Evolutionary conservation across 139 green algal genomes (phyloP), one percentile per base, ranked within the genome.

Genomic region (Chlorella vulgaris): DNA sequence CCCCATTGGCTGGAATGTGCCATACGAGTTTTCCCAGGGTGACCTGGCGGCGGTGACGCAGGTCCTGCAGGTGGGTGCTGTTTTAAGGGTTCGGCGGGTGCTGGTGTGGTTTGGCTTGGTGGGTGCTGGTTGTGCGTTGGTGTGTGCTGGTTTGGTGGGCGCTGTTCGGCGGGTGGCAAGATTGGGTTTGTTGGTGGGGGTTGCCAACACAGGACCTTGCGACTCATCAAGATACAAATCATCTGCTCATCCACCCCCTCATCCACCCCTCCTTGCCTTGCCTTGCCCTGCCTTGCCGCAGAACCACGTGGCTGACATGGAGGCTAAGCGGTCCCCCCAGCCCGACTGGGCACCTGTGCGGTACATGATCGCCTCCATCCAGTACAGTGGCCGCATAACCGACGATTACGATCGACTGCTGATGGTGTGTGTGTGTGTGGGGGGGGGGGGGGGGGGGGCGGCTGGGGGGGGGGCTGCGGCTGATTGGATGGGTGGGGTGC

Each of bases 371-470:
- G 87, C 85, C 29, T 85, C 80, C 66, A 97, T 98, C 86, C 95
- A 98, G 91, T 98, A 98, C 85, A 95, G 94, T 39, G 96, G 96
- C 42, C 91, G 94, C 76, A 98, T 98, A 90, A 98, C 94, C 1
- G 96, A 98, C 85, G 94, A 97, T 86, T 97, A 95, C 74, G 96
- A 98, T 87, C 93, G 89, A 10, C 53, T 79, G 53, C 73, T 79
- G 35, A 79, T 79, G 73, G 73, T 79, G 73, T 3, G 73, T 2
- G 3, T 7, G 1, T 10, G 68, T 10, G 38, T 55, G 39, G 0
- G 39, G 2, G 18, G 26, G 35, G 7, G 15, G 8, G 65, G 65
- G n/a, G n/a, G n/a, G n/a, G n/a, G n/a, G n/a, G n/a, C n/a, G n/a
- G n/a, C n/a, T n/a, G n/a, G n/a, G n/a, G n/a, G n/a, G n/a, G n/a